phyloP scores from a whole-genome alignment of 441 rosid genomes.

The Populus hybrid region DNA sequence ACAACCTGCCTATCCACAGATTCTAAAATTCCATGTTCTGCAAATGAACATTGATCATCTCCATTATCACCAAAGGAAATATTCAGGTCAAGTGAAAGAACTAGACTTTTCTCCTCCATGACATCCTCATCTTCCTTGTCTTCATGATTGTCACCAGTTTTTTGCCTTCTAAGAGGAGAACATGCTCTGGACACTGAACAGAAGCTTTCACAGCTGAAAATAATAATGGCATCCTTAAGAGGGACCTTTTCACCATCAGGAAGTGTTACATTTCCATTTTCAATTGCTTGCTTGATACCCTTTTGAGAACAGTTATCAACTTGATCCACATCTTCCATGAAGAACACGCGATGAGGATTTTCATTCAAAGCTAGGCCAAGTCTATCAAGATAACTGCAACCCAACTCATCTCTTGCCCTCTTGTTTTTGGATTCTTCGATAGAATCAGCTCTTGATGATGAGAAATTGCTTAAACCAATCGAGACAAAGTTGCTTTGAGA shows the following conservation, averaged over 20 bases:
- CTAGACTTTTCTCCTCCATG: constrained; percentile 6
- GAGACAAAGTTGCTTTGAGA: constrained; percentile 44
- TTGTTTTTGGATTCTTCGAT: constrained; percentile 33
- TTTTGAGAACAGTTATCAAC: constrained; percentile 31
- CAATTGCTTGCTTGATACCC: constrained; percentile 43
- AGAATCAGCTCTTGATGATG: constrained; percentile 25
- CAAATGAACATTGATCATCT: constrained; percentile 24
- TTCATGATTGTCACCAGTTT: constrained; percentile 6
- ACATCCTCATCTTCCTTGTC: constrained; percentile 10
- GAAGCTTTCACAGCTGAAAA: constrained; percentile 47
- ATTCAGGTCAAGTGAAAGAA: constrained; percentile 52
- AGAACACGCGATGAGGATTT: constrained; percentile 65
- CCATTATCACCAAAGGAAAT: constrained; percentile 39
- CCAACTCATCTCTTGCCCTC: constrained; percentile 39
- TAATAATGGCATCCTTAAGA: constrained; percentile 57
- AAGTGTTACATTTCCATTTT: constrained; percentile 39
- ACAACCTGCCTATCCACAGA: constrained; percentile 41
- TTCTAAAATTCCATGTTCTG: constrained; percentile 30
- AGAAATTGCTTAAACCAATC: constrained; percentile 33
- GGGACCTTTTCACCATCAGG: constrained; percentile 47
- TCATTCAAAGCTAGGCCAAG: constrained; percentile 58
- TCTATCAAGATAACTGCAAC: constrained; percentile 35
- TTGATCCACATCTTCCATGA: constrained; percentile 53
- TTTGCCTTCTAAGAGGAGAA: constrained; percentile 27
- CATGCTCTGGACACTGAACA: constrained; percentile 30